phyloP scores from a whole-genome alignment of 352 stramenopile genomes.

The Saprolegnia diclina region DNA sequence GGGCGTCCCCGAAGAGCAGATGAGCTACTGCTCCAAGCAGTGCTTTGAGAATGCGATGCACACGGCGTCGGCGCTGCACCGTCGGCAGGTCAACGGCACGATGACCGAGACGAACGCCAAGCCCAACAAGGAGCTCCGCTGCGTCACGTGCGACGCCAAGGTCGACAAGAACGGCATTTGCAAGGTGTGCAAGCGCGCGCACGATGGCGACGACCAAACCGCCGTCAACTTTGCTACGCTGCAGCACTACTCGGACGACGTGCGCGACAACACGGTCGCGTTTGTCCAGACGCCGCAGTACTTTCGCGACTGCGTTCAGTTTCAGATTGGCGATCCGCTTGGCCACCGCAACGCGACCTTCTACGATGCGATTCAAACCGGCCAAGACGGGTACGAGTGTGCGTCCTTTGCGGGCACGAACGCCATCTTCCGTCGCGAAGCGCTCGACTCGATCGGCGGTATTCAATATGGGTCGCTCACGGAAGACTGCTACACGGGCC shows the following conservation, averaged over 20 bases:
- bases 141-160: slow-evolving; percentile 66
- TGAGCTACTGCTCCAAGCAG: slow-evolving; percentile 83
- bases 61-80: slow-evolving; percentile 67
- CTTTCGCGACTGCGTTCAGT: slow-evolving; percentile 79
- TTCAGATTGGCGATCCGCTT: slow-evolving; percentile 75
- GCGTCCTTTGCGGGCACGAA: slow-evolving; percentile 76
- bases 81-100: slow-evolving; percentile 76
- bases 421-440: slow-evolving; percentile 71
- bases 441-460: slow-evolving; percentile 77
- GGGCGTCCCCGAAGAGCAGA: slow-evolving; percentile 70
- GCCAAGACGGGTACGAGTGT: slow-evolving; percentile 79
- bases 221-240: slow-evolving; percentile 50
- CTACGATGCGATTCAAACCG: slow-evolving; percentile 81
- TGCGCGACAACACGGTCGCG: slow-evolving; percentile 67
- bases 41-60: slow-evolving; percentile 82
- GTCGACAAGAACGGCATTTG: slow-evolving; percentile 67
- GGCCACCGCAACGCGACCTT: slow-evolving; percentile 78
- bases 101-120: slow-evolving; percentile 55
- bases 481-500: slow-evolving; percentile 75
- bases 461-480: slow-evolving; percentile 83
- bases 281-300: slow-evolving; percentile 83
- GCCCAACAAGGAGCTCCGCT: slow-evolving; percentile 63
- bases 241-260: slow-evolving; percentile 65
- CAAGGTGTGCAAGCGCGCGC: slow-evolving; percentile 60
- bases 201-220: slow-evolving; percentile 32